Percentiles rank a stretch among this genome's conserved stretches.
These are phyloP conservation scores for Exsudoporus floridanus DNA, from an alignment of 1,284 basidiomycete species.

Conservation along the genomic window DNA sequence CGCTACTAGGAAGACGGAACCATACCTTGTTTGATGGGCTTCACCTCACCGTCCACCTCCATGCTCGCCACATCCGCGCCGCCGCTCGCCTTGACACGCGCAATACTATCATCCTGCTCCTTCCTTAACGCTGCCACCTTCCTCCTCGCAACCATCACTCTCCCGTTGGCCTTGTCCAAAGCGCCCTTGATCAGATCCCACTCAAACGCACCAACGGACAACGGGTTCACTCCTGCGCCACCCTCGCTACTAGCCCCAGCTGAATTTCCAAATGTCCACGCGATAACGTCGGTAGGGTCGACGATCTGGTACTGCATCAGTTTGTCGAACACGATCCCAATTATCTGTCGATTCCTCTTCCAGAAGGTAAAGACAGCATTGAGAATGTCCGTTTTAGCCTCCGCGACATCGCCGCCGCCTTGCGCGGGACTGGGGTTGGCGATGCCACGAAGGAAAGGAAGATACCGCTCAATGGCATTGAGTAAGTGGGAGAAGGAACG, in stretches of 20 bases:
- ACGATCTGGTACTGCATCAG: conserved; percentile 98
- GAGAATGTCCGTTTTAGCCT: conserved; percentile 72
- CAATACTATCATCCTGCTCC: conserved; percentile 83
- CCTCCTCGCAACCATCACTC: conserved; percentile 73
- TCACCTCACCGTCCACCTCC: conserved; percentile 72
- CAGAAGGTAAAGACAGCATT: conserved; percentile 75
- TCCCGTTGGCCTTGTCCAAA: conserved; percentile 85
- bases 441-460: conserved; percentile 81
- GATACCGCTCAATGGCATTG: conserved; percentile 96
- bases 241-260: conserved; percentile 17
- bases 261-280: conserved; percentile 75
- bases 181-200: conserved; percentile 84
- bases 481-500: conserved; percentile 98
- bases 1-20: neutral
- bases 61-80: conserved; percentile 47
- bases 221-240: conserved; percentile 31
- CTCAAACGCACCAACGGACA: conserved; percentile 60
- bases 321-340: conserved; percentile 94
- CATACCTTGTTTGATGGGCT: conserved; percentile 38
- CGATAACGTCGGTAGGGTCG: conserved; percentile 89
- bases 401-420: conserved; percentile 40
- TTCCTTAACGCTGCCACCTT: conserved; percentile 74
- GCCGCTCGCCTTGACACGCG: conserved; percentile 65
- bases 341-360: conserved; percentile 79
- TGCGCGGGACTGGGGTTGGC: conserved; percentile 34